Base-by-base conservation (phyloP, 106 monocot species). In the Dioscorea dumetorum region DNA sequence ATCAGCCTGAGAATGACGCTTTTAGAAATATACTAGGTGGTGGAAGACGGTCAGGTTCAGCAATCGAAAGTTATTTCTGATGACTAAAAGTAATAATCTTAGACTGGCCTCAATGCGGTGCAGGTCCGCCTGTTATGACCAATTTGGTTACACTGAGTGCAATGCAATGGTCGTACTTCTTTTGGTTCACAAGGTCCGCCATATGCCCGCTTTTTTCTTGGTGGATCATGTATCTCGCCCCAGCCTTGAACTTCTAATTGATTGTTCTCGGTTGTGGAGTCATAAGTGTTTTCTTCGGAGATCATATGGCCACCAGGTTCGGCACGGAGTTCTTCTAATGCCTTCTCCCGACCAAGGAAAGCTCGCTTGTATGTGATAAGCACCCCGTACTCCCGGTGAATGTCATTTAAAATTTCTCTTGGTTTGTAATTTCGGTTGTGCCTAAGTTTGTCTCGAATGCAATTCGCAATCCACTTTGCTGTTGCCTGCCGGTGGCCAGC, bases 291-390 rank as follows among this genome's bases (percentile, higher is more conserved):
- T 1, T 73, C 73, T 17, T 18, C 35, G 17, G 50, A 41, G 62
- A 53, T 33, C 23, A 62, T 57, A 56, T 66, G 48, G 28, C 57
- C 57, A 8, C 7, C 54, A 20, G 74, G 61, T 33, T 79, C 76
- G 17, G 69, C 28, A 41, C 64, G 71, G 2, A 84, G 69, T 69
- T 84, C 84, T 60, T 79, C 79, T 8, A 84, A 57, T 61, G 79
- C 84, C 76, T 79, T 84, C 60, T 84, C 75, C 50, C 84, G 67
- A 16, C 84, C 84, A 48, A 84, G 84, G 56, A 84, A 84, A 73
- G 84, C 84, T 24, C 79, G 64, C 69, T 84, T 84, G 61, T 84
- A 84, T 19, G 84, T 79, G 21, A 79, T 79, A 12, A 79, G 54
- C 48, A 84, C 76, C 14, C 84, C 84, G 31, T 84, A 84, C 49